Evolutionary conservation across 176 grass and related monocot species (phyloP), one percentile per base, ranked within the genome.

Genomic region (Carex scoparia): DNA sequence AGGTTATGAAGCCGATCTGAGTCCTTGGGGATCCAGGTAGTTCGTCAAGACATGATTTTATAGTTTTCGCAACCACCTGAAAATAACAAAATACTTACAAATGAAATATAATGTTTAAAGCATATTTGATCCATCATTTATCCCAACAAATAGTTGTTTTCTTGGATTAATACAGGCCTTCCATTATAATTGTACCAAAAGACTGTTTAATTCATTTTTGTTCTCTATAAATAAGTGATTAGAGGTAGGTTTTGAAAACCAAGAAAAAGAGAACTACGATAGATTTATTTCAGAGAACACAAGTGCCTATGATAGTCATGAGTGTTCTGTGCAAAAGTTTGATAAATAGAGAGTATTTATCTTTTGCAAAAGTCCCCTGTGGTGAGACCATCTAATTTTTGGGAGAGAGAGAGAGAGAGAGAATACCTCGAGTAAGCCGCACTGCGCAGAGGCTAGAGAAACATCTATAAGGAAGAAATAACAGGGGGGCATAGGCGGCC

Each of bases 391-490:
- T 42, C 13, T 71, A n/a, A 44, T 38, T 71, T 71, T 56, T 33
- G 40, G 76, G 32, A 37, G 28, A 83, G 46, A 11, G 16, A 1
- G 31, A 48, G 4, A 11, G 12, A 38, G 33, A n/a, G 14, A 51
- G 44, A 63, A 85, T 96, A 99, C 97, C 97, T 99, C 88, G 1
- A 99, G 91, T 51, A 94, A 83, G 53, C 91, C 97, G 42, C 88
- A 92, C 31, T 73, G 88, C 65, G 92, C 90, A 79, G 97, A 90
- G 64, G 97, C 81, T 84, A 94, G 59, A 38, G 97, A 96, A 35
- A 96, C 97, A 89, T 99, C 91, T 46, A 99, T 94, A 78, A 99
- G 87, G 81, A 99, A 99, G 89, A 99, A 99, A 87, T 94, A 99
- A 40, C 87, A 90, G 23, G 97, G 97, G 1, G 93, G 93, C 97